Base-by-base conservation (phyloP, 2,329 filamentous ascomycete genomes). In the Balansia obtecta region DNA sequence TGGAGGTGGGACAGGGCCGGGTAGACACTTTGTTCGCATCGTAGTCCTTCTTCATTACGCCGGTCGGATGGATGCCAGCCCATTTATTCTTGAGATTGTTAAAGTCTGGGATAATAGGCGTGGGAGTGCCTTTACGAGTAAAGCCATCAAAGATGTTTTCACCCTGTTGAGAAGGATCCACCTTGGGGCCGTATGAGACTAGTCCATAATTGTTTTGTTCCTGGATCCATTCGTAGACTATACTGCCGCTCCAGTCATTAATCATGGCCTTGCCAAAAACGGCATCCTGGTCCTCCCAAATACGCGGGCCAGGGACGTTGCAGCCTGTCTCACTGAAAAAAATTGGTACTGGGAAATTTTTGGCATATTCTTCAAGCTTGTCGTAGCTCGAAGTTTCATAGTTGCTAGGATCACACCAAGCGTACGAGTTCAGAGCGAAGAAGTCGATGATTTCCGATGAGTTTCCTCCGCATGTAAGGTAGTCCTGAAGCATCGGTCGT, bases 241-340 rank as follows among this genome's bases (percentile, higher is more conserved):
- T 89, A 49, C 86, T 76, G 50, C 88, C 88, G 48, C 85, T 89
- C 80, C 68, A 82, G 59, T 76, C 76, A 51, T 74, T 71, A 6
- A 76, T 69, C 88, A 95, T 95, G 2, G 86, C 68, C 0, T 73
- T 58, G 42, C 86, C 84, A 59, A 93, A 85, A 57, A 95, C 87
- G 46, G 86, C 82, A 40, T 77, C 73, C 66, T 93, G 86, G 62
- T 95, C 85, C 22, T 73, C 72, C 62, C 86, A 88, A 1, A 73
- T 68, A 42, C 85, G 76, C 0, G 83, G 81, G 1, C 69, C 68
- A 1, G 74, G 72, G 1, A 71, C 74, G 63, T 86, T 90, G 75
- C 88, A 95, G 52, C 88, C 88, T 3, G 87, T 93, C 68, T 95
- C 88, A 34, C 86, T 90, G 68, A 95, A 88, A 73, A 89, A 90